A percentile compares a stretch with the other conserved stretches of the same genome.
Evolutionary conservation across 768 basidiomycete genomes (phyloP).

Genomic region (Cyclocybe aegerita): DNA sequence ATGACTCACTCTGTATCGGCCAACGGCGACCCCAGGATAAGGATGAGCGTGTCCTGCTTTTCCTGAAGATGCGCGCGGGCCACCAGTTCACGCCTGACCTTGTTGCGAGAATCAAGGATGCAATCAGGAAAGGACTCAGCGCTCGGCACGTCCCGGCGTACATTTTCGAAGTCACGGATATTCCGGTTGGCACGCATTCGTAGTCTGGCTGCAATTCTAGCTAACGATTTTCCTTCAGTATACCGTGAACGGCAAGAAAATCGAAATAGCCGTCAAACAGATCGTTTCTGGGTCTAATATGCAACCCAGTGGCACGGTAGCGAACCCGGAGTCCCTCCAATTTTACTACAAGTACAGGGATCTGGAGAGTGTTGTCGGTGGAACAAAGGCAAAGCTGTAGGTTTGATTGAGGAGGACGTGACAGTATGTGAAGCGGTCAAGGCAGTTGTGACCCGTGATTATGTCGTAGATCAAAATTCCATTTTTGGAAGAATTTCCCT

Average conservation of each 20-base stretch:
- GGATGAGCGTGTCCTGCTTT: slow-evolving; percentile 76
- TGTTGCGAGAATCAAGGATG: slow-evolving; percentile 46
- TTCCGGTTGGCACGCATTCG: slow-evolving; percentile 52
- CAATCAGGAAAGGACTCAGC: slow-evolving; percentile 61
- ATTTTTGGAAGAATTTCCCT: too few species aligned
- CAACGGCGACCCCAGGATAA: slow-evolving; percentile 59
- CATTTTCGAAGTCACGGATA: slow-evolving; percentile 62
- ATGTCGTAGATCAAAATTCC: too few species aligned
- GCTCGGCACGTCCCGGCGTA: slow-evolving; percentile 74
- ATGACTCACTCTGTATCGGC: slow-evolving; percentile 76
- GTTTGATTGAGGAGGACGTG: background rate
- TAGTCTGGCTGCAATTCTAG: background rate
- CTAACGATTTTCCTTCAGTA: slow-evolving; percentile 41
- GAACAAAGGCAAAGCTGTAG: slow-evolving; percentile 13
- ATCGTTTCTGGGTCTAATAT: slow-evolving; percentile 67
- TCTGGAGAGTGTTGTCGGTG: slow-evolving; percentile 18
- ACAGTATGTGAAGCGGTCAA: too few species aligned
- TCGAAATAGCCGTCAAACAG: slow-evolving; percentile 78
- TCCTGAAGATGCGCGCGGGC: slow-evolving; percentile 62
- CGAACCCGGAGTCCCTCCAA: slow-evolving; percentile 66
- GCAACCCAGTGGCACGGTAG: slow-evolving; percentile 72
- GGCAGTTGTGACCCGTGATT: too few species aligned
- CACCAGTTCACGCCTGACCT: slow-evolving; percentile 42
- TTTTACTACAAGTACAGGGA: slow-evolving; percentile 47
- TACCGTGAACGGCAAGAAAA: slow-evolving; percentile 77